These are phyloP conservation scores for Paramarasmius palmivorus DNA, from an alignment of 1,284 basidiomycete species.

Conservation along the genomic window DNA sequence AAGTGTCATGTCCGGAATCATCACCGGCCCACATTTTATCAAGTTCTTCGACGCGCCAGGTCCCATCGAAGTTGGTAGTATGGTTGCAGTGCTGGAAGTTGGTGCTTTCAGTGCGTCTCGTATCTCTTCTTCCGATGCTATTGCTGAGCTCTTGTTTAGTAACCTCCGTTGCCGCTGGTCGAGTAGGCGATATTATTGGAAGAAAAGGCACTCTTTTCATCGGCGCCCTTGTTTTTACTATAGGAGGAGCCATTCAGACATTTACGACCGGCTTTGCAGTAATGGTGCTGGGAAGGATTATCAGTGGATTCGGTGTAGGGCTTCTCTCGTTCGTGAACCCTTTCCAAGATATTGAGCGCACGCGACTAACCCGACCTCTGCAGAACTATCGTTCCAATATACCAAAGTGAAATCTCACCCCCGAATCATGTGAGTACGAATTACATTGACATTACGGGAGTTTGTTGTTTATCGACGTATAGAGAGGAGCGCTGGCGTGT, in stretches of 20 bases:
- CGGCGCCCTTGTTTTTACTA: slow-evolving; percentile 85
- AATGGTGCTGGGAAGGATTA: slow-evolving; percentile 90
- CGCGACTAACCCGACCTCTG: not conserved
- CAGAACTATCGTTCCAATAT: slow-evolving; percentile 96
- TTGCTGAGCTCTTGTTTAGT: slow-evolving; percentile 41
- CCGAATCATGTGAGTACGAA: slow-evolving; percentile 76
- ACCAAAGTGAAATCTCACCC: slow-evolving; percentile 96
- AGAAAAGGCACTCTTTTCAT: slow-evolving; percentile 85
- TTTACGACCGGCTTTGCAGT: slow-evolving; percentile 79
- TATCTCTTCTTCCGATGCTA: not conserved
- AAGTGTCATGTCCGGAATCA: slow-evolving; percentile 89
- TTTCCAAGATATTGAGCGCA: not conserved
- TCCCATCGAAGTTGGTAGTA: slow-evolving; percentile 71
- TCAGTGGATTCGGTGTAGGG: slow-evolving; percentile 93
- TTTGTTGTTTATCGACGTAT: not conserved
- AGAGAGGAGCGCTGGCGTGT: slow-evolving; percentile 87
- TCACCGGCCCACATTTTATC: slow-evolving; percentile 91
- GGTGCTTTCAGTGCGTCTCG: slow-evolving; percentile 79
- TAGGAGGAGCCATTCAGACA: slow-evolving; percentile 91
- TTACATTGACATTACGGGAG: too few species aligned
- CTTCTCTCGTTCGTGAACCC: slow-evolving; percentile 72
- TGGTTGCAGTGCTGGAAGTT: slow-evolving; percentile 92
- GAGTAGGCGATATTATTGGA: slow-evolving; percentile 86
- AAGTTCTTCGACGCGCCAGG: slow-evolving; percentile 82
- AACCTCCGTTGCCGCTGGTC: slow-evolving; percentile 91